Base-by-base conservation (phyloP, 2,329 filamentous ascomycete genomes). In the Esteya vermicola region DNA sequence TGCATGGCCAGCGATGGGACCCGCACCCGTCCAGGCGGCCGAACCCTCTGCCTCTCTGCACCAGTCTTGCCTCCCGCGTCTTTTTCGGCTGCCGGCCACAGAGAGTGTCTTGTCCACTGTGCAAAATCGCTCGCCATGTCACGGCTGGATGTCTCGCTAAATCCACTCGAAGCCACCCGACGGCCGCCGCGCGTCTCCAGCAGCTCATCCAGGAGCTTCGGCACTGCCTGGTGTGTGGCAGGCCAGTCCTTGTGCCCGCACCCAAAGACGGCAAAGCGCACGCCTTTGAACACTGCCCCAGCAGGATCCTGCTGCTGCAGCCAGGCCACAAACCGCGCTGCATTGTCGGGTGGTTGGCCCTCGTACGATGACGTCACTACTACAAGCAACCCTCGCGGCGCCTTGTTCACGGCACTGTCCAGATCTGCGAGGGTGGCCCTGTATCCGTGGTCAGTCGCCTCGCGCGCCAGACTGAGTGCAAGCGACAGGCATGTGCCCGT, bases 341-440 rank as follows among this genome's bases (percentile, higher is more conserved):
- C 81, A 45, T 88, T 85, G 45, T 84, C 78, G 0, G 80, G 73
- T 0, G 81, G 78, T 40, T 82, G 67, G 1, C 82, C 82, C 50
- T 88, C 81, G 48, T 85, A 88, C 1, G 75, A 50, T 0, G 81
- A 70, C 1, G 75, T 77, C 45, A 88, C 67, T 37, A 86, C 65
- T 19, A 84, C 60, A 0, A 81, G 78, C 7, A 23, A 4, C 10
- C 73, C 64, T 37, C 62, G 72, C 0, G 77, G 70, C 0, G 85
- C 52, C 3, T 69, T 66, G 35, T 73, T 67, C 13, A 69, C 71
- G 0, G 74, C 78, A 1, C 65, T 62, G 50, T 86, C 77, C 19
- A 86, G 57, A 22, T 69, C 64, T 2, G 79, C 58, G 4, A 61
- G 62, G 3, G 57, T 51, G 4, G 72, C 70, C 4, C 54, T 57